Evolutionary conservation across 495 filamentous ascomycete species (phyloP).

Genomic region (Xylaria telfairii): DNA sequence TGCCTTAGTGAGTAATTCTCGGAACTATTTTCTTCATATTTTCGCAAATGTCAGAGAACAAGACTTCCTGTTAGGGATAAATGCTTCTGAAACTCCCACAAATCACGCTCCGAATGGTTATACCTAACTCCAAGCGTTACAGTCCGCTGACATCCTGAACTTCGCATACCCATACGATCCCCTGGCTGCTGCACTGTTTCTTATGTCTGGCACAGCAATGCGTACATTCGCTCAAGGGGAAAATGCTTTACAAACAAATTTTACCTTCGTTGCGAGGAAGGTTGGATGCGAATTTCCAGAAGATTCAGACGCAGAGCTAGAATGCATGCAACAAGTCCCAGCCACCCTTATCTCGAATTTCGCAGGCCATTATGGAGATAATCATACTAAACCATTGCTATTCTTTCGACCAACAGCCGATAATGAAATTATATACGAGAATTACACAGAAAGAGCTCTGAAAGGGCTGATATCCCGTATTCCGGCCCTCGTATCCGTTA

Average conservation of each 20-base stretch:
- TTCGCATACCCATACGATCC: slow-evolving; percentile 56
- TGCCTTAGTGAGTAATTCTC: too few species aligned
- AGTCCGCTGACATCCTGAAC: slow-evolving; percentile 48
- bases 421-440: slow-evolving; percentile 47
- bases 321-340: slow-evolving; percentile 51
- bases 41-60: too few species aligned
- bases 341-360: slow-evolving; percentile 47
- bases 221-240: slow-evolving; percentile 41
- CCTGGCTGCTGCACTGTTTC: slow-evolving; percentile 51
- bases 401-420: slow-evolving; percentile 52
- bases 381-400: slow-evolving; percentile 40
- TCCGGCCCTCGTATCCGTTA: slow-evolving; percentile 50
- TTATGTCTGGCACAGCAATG: slow-evolving; percentile 53
- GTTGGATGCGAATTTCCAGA: slow-evolving; percentile 47
- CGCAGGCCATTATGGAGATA: slow-evolving; percentile 46
- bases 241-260: slow-evolving; percentile 44
- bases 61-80: too few species aligned
- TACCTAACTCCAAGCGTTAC: too few species aligned
- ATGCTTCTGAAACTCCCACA: too few species aligned
- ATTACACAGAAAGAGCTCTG: slow-evolving; percentile 47
- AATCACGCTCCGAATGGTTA: too few species aligned
- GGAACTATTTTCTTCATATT: too few species aligned
- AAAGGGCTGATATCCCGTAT: slow-evolving; percentile 33
- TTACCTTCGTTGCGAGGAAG: slow-evolving; percentile 49
- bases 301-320: slow-evolving; percentile 44